phyloP scores from a whole-genome alignment of 495 filamentous ascomycete species.

The Podospora pseudoanserina region DNA sequence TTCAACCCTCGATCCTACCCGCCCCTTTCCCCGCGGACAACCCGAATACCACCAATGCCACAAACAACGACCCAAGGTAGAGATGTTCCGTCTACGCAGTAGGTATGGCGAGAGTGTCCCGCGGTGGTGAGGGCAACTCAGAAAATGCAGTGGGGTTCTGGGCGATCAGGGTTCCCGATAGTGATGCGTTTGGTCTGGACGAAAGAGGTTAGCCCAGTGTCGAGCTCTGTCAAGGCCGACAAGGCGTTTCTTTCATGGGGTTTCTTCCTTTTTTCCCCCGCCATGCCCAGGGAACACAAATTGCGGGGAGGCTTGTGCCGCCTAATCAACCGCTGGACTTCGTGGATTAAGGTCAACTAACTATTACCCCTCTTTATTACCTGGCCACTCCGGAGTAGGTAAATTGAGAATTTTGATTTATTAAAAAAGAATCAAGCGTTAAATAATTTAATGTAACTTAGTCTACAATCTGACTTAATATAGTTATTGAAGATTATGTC shows the following conservation, averaged over 20 bases:
- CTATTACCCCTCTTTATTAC: too few species aligned
- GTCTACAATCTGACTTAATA: not conserved
- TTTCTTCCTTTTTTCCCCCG: not conserved
- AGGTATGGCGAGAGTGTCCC: not conserved
- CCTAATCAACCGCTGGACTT: not conserved
- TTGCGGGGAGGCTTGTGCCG: not conserved
- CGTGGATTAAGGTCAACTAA: too few species aligned
- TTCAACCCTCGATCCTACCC: constrained; percentile 11
- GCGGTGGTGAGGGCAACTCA: not conserved
- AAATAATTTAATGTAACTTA: too few species aligned
- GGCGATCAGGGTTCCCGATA: constrained; percentile 10
- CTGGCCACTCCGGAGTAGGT: too few species aligned
- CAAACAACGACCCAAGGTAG: not conserved
- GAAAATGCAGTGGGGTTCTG: not conserved
- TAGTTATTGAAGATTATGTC: not conserved
- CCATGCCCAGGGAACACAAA: not conserved
- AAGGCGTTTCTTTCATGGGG: constrained; percentile 4
- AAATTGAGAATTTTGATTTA: too few species aligned
- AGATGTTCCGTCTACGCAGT: not conserved
- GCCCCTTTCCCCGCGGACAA: constrained; percentile 12
- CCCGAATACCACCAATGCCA: constrained; percentile 4
- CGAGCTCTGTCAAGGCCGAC: not conserved
- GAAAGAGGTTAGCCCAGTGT: not conserved
- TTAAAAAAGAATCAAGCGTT: too few species aligned
- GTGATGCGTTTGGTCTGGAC: constrained; percentile 3